Evolutionary conservation across 148 eudicot species (phyloP).

Genomic region (Heliosperma pusillum): DNA sequence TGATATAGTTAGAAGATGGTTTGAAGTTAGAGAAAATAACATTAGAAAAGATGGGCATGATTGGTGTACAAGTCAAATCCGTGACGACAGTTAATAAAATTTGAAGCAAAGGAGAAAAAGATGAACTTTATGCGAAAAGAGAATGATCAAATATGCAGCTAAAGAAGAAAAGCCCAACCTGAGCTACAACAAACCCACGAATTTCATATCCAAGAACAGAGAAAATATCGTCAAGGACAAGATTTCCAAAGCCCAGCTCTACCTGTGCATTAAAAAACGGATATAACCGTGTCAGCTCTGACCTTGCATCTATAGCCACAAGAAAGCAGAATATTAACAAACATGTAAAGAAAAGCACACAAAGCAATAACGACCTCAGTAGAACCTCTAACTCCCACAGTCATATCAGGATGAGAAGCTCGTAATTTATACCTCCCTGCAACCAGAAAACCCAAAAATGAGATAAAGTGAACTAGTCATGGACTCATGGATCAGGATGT

Average conservation of each 20-base stretch:
- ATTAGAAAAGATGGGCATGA: not conserved
- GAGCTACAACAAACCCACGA: constrained; percentile 85
- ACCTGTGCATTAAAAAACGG: constrained; percentile 46
- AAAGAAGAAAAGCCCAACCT: constrained; percentile 41
- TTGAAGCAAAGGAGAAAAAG: constrained; percentile 2
- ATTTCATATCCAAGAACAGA: constrained; percentile 83
- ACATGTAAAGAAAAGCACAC: constrained; percentile 2
- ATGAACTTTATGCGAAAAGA: not conserved
- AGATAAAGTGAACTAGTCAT: constrained; percentile 7
- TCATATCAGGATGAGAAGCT: constrained; percentile 75
- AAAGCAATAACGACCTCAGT: constrained; percentile 50
- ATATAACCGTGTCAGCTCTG: not conserved
- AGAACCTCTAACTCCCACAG: constrained; percentile 67
- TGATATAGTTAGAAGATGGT: constrained; percentile 3
- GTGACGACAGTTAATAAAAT: constrained; percentile 5
- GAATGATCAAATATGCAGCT: not conserved
- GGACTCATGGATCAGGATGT: constrained; percentile 15
- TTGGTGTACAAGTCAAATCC: constrained; percentile 13
- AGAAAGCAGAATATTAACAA: constrained; percentile 2
- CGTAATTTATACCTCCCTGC: constrained; percentile 74
- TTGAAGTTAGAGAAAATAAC: not conserved
- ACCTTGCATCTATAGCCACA: not conserved
- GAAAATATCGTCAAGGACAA: constrained; percentile 68
- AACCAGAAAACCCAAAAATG: constrained; percentile 19
- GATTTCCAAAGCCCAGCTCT: constrained; percentile 83